Evolutionary conservation across 257 asterid species (phyloP).

Genomic region (Solanum paucissectum): DNA sequence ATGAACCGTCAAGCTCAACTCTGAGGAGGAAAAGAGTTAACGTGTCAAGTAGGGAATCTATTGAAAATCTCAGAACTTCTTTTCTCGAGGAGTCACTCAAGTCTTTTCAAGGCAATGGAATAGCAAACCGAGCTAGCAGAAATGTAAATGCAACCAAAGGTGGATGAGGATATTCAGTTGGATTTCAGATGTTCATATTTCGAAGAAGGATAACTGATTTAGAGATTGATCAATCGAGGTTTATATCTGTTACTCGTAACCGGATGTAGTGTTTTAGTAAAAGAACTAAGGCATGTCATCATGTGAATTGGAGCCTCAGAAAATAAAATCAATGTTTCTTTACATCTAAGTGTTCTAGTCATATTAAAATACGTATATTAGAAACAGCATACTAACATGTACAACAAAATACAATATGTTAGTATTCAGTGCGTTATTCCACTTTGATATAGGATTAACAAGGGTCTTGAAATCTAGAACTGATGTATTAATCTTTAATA

Average conservation of each 20-base stretch:
- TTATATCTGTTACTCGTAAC: background rate
- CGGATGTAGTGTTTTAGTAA: background rate
- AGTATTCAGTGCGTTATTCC: background rate
- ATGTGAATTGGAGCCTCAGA: background rate
- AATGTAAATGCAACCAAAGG: slow-evolving; percentile 1
- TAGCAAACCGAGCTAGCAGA: background rate
- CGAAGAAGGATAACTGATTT: background rate
- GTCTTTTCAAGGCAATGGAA: slow-evolving; percentile 8
- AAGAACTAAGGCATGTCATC: background rate
- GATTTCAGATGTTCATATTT: background rate
- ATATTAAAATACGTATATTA: background rate
- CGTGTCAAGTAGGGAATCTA: slow-evolving; percentile 24
- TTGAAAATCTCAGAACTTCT: slow-evolving; percentile 19
- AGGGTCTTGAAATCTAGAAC: background rate
- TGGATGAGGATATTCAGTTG: background rate
- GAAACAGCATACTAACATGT: background rate
- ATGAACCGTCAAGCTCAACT: slow-evolving; percentile 6
- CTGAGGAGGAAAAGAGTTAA: slow-evolving; percentile 20
- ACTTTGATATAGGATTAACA: background rate
- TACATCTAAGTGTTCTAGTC: background rate
- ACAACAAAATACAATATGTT: background rate
- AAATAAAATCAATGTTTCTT: background rate
- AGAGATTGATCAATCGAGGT: background rate
- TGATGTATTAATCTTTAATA: background rate
- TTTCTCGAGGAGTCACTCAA: slow-evolving; percentile 11